A percentile compares a stretch with the other conserved stretches of the same genome.
Evolutionary conservation across 2,329 filamentous ascomycete species (phyloP).

Genomic region (Bipolaris cookei): DNA sequence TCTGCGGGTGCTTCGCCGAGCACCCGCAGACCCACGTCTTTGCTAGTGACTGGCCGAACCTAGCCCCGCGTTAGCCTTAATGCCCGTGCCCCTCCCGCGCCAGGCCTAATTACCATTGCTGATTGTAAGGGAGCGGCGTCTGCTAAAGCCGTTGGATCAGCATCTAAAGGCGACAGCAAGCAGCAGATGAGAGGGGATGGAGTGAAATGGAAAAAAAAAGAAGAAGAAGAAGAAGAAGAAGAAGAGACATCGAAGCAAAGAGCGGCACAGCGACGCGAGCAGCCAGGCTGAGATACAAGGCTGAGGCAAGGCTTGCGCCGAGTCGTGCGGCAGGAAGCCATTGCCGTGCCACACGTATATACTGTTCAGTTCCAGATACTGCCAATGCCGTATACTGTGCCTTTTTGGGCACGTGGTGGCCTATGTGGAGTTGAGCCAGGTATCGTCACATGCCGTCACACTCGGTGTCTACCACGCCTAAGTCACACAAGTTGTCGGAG

Average conservation of each 20-base stretch:
- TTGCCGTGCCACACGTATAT: background rate
- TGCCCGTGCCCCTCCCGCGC: background rate
- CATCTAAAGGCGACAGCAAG: background rate
- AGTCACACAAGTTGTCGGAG: no score
- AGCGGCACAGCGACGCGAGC: background rate
- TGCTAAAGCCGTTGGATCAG: no score
- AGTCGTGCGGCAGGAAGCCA: no score
- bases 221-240: background rate
- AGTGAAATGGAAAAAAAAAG: no score
- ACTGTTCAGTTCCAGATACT: background rate
- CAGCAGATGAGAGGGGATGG: background rate
- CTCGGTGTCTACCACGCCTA: no score
- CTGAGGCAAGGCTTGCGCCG: background rate
- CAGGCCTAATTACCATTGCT: background rate
- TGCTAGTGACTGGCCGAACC: constrained; percentile 24
- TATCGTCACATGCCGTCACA: background rate
- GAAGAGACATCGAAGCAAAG: background rate
- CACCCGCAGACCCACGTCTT: constrained; percentile 32
- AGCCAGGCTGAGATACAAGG: background rate
- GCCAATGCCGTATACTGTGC: background rate
- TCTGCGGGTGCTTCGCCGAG: constrained; percentile 25
- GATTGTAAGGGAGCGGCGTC: background rate
- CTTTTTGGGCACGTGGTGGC: constrained; percentile 1
- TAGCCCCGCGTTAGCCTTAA: constrained; percentile 15
- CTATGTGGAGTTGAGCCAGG: background rate